Evolutionary conservation across 805 yeast genomes (phyloP).

Genomic region (Teunomyces kruisii): DNA sequence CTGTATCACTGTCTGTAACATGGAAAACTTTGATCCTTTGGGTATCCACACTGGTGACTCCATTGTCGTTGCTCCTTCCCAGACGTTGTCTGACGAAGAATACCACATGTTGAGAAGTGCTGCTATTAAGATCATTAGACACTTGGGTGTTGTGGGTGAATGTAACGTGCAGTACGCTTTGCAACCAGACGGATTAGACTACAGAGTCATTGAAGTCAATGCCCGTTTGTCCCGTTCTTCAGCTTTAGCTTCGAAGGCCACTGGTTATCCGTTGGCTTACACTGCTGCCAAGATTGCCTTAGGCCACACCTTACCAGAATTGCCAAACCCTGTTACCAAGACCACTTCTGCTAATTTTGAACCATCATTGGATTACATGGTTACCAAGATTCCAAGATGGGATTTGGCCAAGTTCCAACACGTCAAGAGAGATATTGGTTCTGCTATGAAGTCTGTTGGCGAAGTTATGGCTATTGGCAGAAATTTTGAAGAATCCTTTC

Average conservation of each 20-base stretch:
- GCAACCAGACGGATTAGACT: slow-evolving; percentile 93
- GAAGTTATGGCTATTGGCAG: slow-evolving; percentile 99
- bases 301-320: slow-evolving; percentile 91
- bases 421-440: slow-evolving; percentile 90
- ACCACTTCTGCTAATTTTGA: slow-evolving; percentile 96
- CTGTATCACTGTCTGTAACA: slow-evolving; percentile 98
- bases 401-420: slow-evolving; percentile 94
- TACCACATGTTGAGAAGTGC: slow-evolving; percentile 97
- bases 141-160: slow-evolving; percentile 98
- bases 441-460: slow-evolving; percentile 98
- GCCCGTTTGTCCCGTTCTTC: slow-evolving; percentile 97
- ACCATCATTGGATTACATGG: slow-evolving; percentile 95
- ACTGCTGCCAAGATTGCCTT: slow-evolving; percentile 97
- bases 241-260: slow-evolving; percentile 97
- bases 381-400: slow-evolving; percentile 98
- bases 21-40: slow-evolving; percentile 98
- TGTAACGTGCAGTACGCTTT: slow-evolving; percentile 97
- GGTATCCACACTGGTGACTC: slow-evolving; percentile 99
- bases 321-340: slow-evolving; percentile 95
- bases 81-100: slow-evolving; percentile 94
- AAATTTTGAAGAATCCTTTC: slow-evolving; percentile 95
- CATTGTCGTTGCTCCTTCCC: slow-evolving; percentile 98
- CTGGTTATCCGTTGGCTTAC: slow-evolving; percentile 97
- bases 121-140: slow-evolving; percentile 96
- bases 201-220: slow-evolving; percentile 95